Percentiles rank a stretch among this genome's conserved stretches.
Conservation (phyloP, 345 rosid genomes). For the Citrus mangshanensis region DNA sequence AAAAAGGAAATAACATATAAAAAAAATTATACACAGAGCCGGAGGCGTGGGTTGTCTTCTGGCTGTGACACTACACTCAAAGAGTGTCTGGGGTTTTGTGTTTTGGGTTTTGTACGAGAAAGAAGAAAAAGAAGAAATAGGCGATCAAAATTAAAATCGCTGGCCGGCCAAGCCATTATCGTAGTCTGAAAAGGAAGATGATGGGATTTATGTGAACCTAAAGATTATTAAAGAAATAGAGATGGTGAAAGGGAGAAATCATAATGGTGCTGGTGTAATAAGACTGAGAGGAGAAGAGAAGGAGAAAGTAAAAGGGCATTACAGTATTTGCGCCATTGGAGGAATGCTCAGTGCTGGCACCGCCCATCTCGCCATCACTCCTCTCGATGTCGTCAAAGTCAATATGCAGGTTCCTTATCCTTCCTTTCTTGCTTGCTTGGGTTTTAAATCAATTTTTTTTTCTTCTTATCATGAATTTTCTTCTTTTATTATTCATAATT, state of each 20-base stretch:
- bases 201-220: too few species aligned
- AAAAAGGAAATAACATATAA: too few species aligned
- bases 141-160: neutral
- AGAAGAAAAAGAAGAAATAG: neutral
- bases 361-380: slow-evolving; percentile 54
- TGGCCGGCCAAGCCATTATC: too few species aligned
- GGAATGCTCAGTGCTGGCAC: slow-evolving; percentile 75
- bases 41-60: too few species aligned
- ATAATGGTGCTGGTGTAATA: neutral
- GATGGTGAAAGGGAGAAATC: neutral
- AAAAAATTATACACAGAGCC: too few species aligned
- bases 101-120: slow-evolving; percentile 4
- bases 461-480: too few species aligned
- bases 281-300: neutral
- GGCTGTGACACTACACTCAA: neutral
- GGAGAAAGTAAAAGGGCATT: slow-evolving; percentile 28
- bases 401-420: slow-evolving; percentile 54
- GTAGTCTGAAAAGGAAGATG: neutral
- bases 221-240: neutral
- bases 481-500: neutral
- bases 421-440: neutral
- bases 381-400: slow-evolving; percentile 71
- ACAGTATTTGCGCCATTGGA: slow-evolving; percentile 46
- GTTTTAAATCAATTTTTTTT: too few species aligned
- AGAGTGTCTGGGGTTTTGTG: neutral